Conservation (phyloP, 2,329 filamentous ascomycete genomes). For the Tolypocladium pustulatum region DNA sequence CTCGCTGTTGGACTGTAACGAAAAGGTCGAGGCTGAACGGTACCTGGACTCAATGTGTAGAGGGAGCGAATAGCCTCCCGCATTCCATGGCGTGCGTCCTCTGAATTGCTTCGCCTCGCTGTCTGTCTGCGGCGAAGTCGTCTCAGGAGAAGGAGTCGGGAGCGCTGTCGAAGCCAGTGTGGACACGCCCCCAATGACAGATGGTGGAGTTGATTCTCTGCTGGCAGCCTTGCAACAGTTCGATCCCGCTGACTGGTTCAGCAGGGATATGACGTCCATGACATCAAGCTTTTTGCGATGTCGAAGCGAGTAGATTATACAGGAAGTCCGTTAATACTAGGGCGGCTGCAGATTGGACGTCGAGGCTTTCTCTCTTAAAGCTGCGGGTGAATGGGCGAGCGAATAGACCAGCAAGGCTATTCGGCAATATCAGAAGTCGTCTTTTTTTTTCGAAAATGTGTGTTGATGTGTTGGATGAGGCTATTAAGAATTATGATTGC, state of each 20-base stretch:
- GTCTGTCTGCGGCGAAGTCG: constrained; percentile 11
- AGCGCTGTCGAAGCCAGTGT: constrained; percentile 10
- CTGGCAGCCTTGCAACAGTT: constrained; percentile 1
- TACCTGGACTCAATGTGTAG: constrained; percentile 27
- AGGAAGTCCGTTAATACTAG: neutral
- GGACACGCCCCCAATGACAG: neutral
- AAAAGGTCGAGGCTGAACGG: constrained; percentile 10
- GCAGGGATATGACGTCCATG: constrained; percentile 32
- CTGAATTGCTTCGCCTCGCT: constrained; percentile 11
- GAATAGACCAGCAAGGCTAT: neutral
- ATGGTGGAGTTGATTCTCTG: constrained; percentile 6
- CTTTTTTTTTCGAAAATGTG: neutral
- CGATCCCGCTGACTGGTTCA: constrained; percentile 23
- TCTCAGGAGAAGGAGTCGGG: constrained; percentile 24
- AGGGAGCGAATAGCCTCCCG: constrained; percentile 36
- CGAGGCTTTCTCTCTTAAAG: neutral
- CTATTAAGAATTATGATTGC: neutral
- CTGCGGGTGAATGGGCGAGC: neutral
- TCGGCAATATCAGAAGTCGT: neutral
- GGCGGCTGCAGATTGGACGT: neutral
- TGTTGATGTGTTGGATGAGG: neutral
- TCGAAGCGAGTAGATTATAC: neutral
- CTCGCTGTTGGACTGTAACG: constrained; percentile 13
- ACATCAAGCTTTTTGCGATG: neutral
- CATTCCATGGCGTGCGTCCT: constrained; percentile 39